Conservation (phyloP, 2,329 filamentous ascomycete species). For the Ophiostoma montium region DNA sequence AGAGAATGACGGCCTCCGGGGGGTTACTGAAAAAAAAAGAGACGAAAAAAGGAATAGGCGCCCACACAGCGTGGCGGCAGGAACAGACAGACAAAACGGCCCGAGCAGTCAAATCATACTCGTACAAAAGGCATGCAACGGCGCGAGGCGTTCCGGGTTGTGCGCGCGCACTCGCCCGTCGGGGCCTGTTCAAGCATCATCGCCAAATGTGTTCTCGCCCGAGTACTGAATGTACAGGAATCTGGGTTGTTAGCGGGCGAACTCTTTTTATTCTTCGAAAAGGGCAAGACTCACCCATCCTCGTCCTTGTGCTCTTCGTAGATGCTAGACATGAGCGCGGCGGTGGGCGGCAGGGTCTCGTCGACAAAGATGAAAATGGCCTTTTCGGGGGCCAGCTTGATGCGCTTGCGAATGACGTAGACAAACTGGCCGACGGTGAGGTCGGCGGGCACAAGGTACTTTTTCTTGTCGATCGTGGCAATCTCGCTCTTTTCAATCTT, state of each 20-base stretch:
- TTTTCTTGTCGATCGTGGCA: constrained; percentile 99
- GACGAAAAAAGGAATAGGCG: too few species aligned
- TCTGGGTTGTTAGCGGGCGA: constrained; percentile 28
- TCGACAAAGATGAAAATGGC: constrained; percentile 99
- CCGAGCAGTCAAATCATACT: too few species aligned
- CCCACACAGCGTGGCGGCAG: too few species aligned
- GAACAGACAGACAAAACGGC: too few species aligned
- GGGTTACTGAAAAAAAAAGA: too few species aligned
- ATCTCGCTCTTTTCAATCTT: constrained; percentile 99
- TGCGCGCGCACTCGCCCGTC: constrained; percentile 4
- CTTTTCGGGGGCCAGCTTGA: constrained; percentile 99
- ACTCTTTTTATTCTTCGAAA: background rate
- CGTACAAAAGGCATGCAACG: too few species aligned
- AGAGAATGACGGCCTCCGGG: too few species aligned
- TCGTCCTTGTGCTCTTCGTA: constrained; percentile 97
- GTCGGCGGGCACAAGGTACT: constrained; percentile 95
- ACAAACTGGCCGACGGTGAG: constrained; percentile 96
- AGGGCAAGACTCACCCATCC: constrained; percentile 38
- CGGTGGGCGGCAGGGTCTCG: constrained; percentile 90
- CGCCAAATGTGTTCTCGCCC: constrained; percentile 96
- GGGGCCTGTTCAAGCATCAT: background rate
- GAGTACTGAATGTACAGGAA: constrained; percentile 99
- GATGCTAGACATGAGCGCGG: constrained; percentile 97
- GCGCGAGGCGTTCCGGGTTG: too few species aligned
- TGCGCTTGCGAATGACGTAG: constrained; percentile 99